Conservation (phyloP, 2,329 filamentous ascomycete species). For the Fusarium avenaceum region DNA sequence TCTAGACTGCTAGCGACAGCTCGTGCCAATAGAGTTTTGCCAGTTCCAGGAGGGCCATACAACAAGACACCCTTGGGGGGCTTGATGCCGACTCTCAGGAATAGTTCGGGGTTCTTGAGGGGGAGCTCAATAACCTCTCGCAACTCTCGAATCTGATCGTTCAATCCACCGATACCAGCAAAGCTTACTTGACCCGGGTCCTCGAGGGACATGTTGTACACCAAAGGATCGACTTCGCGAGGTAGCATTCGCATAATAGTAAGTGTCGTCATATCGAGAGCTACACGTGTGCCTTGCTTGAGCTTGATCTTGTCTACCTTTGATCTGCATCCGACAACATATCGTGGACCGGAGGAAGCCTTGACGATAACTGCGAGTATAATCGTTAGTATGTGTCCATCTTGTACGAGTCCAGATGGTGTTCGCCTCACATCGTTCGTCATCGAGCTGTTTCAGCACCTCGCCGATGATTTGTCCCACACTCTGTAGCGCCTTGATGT, state of each 20-base stretch:
- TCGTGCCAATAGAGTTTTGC: slow-evolving; percentile 93
- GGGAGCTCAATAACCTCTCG: slow-evolving; percentile 98
- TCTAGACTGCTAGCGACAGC: slow-evolving; percentile 96
- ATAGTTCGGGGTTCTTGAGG: slow-evolving; percentile 98
- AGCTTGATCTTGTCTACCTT: slow-evolving; percentile 98
- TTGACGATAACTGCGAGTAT: slow-evolving; percentile 87
- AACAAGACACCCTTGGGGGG: slow-evolving; percentile 97
- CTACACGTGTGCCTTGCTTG: slow-evolving; percentile 97
- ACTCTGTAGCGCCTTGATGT: slow-evolving; percentile 99
- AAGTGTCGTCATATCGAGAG: slow-evolving; percentile 98
- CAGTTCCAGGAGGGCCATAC: slow-evolving; percentile 96
- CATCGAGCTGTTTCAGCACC: slow-evolving; percentile 97
- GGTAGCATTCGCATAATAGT: slow-evolving; percentile 99
- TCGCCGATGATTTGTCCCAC: slow-evolving; percentile 99
- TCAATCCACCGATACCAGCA: slow-evolving; percentile 95
- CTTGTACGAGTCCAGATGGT: slow-evolving; percentile 13
- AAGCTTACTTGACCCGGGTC: slow-evolving; percentile 98
- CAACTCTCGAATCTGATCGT: slow-evolving; percentile 97
- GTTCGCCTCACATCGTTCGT: slow-evolving; percentile 87
- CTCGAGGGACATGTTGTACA: slow-evolving; percentile 99
- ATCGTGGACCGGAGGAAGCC: slow-evolving; percentile 95
- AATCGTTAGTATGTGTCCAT: slow-evolving; percentile 38
- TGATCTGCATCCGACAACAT: slow-evolving; percentile 97
- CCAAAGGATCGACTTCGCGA: slow-evolving; percentile 95
- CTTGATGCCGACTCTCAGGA: slow-evolving; percentile 97